phyloP scores from a whole-genome alignment of 2,329 filamentous ascomycete genomes.

The Cladobotryum mycophilum region DNA sequence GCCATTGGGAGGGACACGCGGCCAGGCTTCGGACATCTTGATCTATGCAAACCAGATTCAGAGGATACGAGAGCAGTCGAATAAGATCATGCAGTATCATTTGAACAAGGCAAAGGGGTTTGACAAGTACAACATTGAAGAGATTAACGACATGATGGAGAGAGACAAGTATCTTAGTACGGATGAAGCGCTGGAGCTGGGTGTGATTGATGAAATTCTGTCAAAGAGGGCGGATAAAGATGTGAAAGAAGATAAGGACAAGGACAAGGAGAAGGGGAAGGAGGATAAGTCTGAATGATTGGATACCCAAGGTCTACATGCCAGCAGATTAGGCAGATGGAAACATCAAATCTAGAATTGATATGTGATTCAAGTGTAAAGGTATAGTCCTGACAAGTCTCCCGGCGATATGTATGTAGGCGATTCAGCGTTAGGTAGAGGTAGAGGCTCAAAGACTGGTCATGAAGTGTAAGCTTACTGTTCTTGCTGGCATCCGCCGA shows the following conservation, averaged over 20 bases:
- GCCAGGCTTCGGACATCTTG: conserved; percentile 73
- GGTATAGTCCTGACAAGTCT: too few species aligned
- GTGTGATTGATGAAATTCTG: conserved; percentile 87
- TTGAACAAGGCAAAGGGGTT: conserved; percentile 69
- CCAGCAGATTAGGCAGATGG: too few species aligned
- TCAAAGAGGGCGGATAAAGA: conserved; percentile 49
- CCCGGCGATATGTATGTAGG: too few species aligned
- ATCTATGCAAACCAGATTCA: conserved; percentile 98
- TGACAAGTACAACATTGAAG: conserved; percentile 71
- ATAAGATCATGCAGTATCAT: conserved; percentile 82
- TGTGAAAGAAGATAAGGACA: conserved; percentile 19
- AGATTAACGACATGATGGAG: conserved; percentile 95
- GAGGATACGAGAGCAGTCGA: conserved; percentile 75
- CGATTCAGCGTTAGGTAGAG: too few species aligned
- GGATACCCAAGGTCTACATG: not conserved
- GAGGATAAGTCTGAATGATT: conserved; percentile 9
- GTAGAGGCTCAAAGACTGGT: too few species aligned
- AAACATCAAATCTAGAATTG: too few species aligned
- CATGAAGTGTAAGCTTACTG: too few species aligned
- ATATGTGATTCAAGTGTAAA: too few species aligned
- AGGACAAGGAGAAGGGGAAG: conserved; percentile 16
- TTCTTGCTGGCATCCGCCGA: too few species aligned
- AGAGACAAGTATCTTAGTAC: conserved; percentile 91
- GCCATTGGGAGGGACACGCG: conserved; percentile 67
- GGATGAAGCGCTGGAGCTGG: conserved; percentile 79